Percentiles rank a stretch among this genome's conserved stretches.
Conservation (phyloP, 805 yeast species). For the Pachysolen tannophilus region DNA sequence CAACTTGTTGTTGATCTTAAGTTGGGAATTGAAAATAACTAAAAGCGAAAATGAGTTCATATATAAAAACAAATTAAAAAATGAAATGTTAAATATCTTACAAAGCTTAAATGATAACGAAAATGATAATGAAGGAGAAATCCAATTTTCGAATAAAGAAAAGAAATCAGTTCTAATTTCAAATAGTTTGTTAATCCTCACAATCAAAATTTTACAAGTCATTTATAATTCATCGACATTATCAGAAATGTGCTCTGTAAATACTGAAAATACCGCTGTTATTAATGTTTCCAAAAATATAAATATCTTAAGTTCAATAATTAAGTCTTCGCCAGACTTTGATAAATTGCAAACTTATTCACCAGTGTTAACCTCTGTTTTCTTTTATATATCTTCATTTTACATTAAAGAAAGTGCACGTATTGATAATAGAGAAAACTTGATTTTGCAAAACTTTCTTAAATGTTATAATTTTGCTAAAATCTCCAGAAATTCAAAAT, state of each 20-base stretch:
- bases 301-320: background rate
- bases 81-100: constrained; percentile 2
- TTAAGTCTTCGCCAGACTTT: background rate
- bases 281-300: constrained; percentile 1
- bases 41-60: constrained; percentile 3
- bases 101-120: too few relatives aligned
- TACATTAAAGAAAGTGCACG: too few relatives aligned
- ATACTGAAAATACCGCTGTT: too few relatives aligned
- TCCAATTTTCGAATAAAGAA: background rate
- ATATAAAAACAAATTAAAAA: background rate
- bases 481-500: background rate
- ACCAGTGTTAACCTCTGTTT: constrained; percentile 1
- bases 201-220: constrained; percentile 2
- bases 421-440: background rate
- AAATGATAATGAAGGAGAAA: background rate
- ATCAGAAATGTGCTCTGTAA: too few relatives aligned
- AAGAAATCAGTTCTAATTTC: background rate
- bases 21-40: constrained; percentile 17
- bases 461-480: constrained; percentile 5
- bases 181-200: constrained; percentile 1
- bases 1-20: constrained; percentile 19
- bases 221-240: constrained; percentile 3
- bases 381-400: constrained; percentile 5
- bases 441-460: constrained; percentile 4
- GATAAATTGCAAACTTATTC: background rate